Conservation (phyloP, 305 asterid species). For the Fraxinus sp. region DNA sequence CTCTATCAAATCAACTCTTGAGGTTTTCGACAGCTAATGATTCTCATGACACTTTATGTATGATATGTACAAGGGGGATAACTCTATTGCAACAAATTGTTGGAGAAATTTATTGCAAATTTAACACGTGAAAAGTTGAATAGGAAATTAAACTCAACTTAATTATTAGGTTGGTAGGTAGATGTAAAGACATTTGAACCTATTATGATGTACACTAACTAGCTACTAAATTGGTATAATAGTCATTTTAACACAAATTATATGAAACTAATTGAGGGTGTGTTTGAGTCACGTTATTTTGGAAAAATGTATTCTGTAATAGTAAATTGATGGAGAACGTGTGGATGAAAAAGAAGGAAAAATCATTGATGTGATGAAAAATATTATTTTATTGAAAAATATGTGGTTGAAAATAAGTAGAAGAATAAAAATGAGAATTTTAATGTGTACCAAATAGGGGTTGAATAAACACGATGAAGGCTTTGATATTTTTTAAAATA, state of each 20-base stretch:
- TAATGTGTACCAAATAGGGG: no score
- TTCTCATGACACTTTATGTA: not conserved
- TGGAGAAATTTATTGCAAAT: not conserved
- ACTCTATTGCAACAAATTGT: not conserved
- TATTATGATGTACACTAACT: constrained; percentile 8
- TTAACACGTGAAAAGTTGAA: constrained; percentile 7
- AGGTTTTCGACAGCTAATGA: not conserved
- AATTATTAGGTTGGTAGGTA: not conserved
- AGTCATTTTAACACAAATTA: not conserved
- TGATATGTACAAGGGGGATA: not conserved
- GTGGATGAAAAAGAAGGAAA: no score
- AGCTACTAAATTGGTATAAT: not conserved
- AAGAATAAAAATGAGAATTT: no score
- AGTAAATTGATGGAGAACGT: no score
- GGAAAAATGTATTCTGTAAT: no score
- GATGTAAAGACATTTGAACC: constrained; percentile 17
- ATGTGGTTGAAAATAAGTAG: no score
- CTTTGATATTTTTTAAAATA: not conserved
- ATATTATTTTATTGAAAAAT: no score
- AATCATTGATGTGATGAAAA: no score
- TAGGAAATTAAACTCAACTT: not conserved
- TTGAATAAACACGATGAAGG: not conserved
- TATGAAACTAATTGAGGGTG: not conserved
- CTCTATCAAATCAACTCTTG: not conserved
- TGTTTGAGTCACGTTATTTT: no score